Conservation (phyloP, 176 grass and related monocot species). For the Echinochloa phyllopogon region DNA sequence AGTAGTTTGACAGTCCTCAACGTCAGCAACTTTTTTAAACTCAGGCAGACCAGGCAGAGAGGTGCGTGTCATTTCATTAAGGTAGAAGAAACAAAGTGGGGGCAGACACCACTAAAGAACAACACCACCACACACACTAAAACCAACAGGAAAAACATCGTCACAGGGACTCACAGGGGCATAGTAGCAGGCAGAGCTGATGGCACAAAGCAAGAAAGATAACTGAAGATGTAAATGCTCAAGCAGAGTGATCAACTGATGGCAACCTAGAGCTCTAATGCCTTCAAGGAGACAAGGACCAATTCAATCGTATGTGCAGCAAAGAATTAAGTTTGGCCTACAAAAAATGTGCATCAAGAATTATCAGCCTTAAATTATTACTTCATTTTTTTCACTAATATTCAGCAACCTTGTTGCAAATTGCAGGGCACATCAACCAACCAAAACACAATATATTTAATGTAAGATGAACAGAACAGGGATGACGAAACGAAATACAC, state of each 20-base stretch:
- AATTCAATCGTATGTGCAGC: too few species aligned
- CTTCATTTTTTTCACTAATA: not conserved
- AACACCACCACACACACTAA: too few species aligned
- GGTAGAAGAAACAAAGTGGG: too few species aligned
- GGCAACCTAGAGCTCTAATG: not conserved
- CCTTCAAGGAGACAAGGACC: not conserved
- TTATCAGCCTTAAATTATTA: not conserved
- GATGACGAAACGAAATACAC: not conserved
- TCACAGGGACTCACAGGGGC: too few species aligned
- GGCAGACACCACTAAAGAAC: too few species aligned
- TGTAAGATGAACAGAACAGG: not conserved
- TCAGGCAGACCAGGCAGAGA: too few species aligned
- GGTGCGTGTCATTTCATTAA: too few species aligned
- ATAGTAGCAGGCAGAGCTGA: too few species aligned
- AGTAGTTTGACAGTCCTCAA: conserved; percentile 20
- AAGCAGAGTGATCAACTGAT: not conserved
- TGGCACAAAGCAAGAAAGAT: not conserved
- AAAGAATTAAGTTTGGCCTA: too few species aligned
- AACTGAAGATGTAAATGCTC: not conserved
- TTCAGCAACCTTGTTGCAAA: not conserved
- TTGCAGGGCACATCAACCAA: not conserved
- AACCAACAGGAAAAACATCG: too few species aligned
- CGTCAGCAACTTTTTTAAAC: not conserved
- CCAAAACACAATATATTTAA: not conserved
- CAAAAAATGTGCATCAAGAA: not conserved